Evolutionary conservation across 805 yeast genomes (phyloP), one percentile per base, ranked within the genome.

Genomic region (Myxozyma nipponensis): DNA sequence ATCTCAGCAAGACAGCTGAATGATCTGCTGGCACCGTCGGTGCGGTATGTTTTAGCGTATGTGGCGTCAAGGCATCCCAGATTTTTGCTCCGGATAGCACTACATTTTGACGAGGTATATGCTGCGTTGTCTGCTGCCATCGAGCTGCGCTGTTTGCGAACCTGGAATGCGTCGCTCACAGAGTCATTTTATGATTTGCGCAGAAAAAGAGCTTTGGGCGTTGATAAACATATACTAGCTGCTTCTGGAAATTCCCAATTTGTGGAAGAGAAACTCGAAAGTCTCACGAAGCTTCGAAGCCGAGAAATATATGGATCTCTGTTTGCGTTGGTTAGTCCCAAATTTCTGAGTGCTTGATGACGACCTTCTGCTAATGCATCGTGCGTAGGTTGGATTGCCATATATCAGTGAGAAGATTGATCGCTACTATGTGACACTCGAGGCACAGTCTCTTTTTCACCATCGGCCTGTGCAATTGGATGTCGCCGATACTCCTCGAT

Each of bases 151-250:
- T 86, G 83, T 59, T 66, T 91, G 43, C 76, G 71, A 45, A 72
- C 73, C 43, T 86, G 93, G 87, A 90, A 86, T 61, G 79, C 95
- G 0, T 79, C 93, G 1, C 87, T 91, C 62, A 87, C 95, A 0
- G 97, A 91, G 66, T 85, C 86, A 63, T 91, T 91, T 64, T 91
- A 91, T 63, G 98, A 97, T 1, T 69, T 91, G 56, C 88, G 88
- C 63, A 72, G 95, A 42, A 76, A 77, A 5, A 58, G 66, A 3
- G 57, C 56, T 32, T 63, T 72, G 22, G 58, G 69, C 1, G 55
- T 64, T 10, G 54, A 46, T 17, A 60, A 63, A 15, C 56, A 70
- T 15, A 54, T 62, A 17, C 44, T 51, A 4, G 57, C 62, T 1
- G 63, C 54, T n/a, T 39, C 56, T 21, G 52, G 44, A 10, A 66